Evolutionary conservation across 345 rosid genomes (phyloP).

Genomic region (Gossypium sturtianum): DNA sequence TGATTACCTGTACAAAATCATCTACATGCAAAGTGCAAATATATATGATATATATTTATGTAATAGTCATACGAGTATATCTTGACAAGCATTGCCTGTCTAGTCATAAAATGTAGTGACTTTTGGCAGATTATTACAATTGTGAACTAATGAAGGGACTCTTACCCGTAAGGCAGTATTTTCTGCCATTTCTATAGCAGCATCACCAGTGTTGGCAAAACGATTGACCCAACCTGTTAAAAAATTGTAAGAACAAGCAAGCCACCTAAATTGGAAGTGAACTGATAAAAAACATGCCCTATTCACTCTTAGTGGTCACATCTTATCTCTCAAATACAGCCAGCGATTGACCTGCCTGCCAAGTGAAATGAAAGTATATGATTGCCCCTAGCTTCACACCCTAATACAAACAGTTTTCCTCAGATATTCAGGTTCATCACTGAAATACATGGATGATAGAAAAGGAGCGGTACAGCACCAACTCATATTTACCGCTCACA

Average conservation of each 20-base stretch:
- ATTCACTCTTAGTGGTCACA: neutral
- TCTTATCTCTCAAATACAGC: neutral
- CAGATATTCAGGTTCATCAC: neutral
- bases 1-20: neutral
- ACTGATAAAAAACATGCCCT: neutral
- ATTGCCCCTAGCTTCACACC: neutral
- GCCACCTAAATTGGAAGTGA: neutral
- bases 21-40: neutral
- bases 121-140: neutral
- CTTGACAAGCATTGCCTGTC: neutral
- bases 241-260: conserved; percentile 13
- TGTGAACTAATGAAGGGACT: neutral
- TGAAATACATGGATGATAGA: neutral
- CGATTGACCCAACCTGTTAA: conserved; percentile 94
- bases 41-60: neutral
- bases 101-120: neutral
- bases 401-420: neutral
- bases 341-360: neutral
- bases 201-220: conserved; percentile 93
- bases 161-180: conserved; percentile 73
- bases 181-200: conserved; percentile 86
- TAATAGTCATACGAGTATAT: neutral
- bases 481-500: neutral
- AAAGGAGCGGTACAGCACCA: neutral
- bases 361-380: neutral